Conservation (phyloP, 2,329 filamentous ascomycete species). For the Ilyonectria destructans region DNA sequence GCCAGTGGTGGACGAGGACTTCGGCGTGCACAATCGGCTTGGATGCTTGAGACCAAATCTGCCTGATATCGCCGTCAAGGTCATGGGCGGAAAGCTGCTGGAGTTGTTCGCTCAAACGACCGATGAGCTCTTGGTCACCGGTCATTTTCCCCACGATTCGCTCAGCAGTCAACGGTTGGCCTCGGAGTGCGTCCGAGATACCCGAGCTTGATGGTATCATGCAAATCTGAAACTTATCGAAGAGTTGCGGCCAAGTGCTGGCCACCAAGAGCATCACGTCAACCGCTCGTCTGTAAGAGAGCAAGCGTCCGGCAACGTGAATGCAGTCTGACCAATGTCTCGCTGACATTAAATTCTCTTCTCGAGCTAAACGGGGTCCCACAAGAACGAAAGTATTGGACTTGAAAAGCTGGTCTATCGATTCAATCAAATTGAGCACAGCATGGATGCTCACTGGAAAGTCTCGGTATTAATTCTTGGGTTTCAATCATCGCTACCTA, state of each 20-base stretch:
- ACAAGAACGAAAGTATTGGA: slow-evolving; percentile 3
- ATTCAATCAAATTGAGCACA: slow-evolving; percentile 3
- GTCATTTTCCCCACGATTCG: neutral
- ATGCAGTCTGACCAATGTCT: slow-evolving; percentile 15
- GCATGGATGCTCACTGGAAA: neutral
- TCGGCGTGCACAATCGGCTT: slow-evolving; percentile 28
- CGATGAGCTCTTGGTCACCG: neutral
- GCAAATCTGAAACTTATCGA: slow-evolving; percentile 16
- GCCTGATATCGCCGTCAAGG: slow-evolving; percentile 1
- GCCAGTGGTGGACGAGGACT: slow-evolving; percentile 23
- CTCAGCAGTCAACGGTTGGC: neutral
- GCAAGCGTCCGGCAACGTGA: slow-evolving; percentile 18
- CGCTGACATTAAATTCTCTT: slow-evolving; percentile 6
- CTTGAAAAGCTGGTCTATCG: neutral
- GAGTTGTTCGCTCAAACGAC: neutral
- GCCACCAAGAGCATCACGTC: slow-evolving; percentile 1
- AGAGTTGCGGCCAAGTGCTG: slow-evolving; percentile 4
- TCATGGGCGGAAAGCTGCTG: neutral
- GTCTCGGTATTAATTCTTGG: neutral
- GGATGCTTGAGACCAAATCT: neutral
- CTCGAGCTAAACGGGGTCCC: slow-evolving; percentile 11
- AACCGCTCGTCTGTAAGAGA: slow-evolving; percentile 19
- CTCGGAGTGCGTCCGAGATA: neutral
- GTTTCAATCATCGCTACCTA: neutral
- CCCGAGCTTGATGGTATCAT: slow-evolving; percentile 16